phyloP scores from a whole-genome alignment of 768 basidiomycete species.

The Hortiboletus flavorubellus region DNA sequence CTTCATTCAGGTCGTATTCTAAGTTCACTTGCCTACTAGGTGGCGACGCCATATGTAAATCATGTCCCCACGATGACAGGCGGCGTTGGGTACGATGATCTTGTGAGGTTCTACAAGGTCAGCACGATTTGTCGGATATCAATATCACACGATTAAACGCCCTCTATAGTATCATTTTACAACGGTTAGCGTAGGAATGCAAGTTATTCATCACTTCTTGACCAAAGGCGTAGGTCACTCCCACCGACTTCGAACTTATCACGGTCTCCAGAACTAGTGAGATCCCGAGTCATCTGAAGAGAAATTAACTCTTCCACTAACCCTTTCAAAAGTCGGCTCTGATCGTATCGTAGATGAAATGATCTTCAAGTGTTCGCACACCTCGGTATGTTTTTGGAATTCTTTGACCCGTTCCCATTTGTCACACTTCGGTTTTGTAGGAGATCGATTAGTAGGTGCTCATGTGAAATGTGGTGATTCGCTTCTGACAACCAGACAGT shows the following conservation, averaged over 20 bases:
- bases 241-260: slow-evolving; percentile 38
- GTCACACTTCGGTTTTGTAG: slow-evolving; percentile 17
- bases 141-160: not conserved
- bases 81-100: slow-evolving; percentile 40
- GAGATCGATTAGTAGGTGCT: slow-evolving; percentile 40
- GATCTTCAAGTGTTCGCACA: slow-evolving; percentile 43
- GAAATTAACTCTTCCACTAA: not conserved
- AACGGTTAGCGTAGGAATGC: slow-evolving; percentile 17
- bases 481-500: slow-evolving; percentile 8
- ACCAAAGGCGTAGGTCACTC: slow-evolving; percentile 34
- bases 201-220: not conserved
- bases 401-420: not conserved
- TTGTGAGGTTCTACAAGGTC: slow-evolving; percentile 46
- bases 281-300: slow-evolving; percentile 1
- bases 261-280: slow-evolving; percentile 41
- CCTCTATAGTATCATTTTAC: slow-evolving; percentile 38
- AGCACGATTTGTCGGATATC: not conserved
- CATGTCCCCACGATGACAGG: slow-evolving; percentile 46
- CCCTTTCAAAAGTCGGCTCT: slow-evolving; percentile 32
- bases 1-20: not conserved
- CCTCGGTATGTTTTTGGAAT: slow-evolving; percentile 25
- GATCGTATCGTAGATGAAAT: slow-evolving; percentile 48
- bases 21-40: slow-evolving; percentile 25
- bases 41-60: slow-evolving; percentile 41
- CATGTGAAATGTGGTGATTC: not conserved